A percentile compares a stretch with the other conserved stretches of the same genome.
Evolutionary conservation across 805 yeast species (phyloP).

Genomic region (Saccharomycopsis capsularis): DNA sequence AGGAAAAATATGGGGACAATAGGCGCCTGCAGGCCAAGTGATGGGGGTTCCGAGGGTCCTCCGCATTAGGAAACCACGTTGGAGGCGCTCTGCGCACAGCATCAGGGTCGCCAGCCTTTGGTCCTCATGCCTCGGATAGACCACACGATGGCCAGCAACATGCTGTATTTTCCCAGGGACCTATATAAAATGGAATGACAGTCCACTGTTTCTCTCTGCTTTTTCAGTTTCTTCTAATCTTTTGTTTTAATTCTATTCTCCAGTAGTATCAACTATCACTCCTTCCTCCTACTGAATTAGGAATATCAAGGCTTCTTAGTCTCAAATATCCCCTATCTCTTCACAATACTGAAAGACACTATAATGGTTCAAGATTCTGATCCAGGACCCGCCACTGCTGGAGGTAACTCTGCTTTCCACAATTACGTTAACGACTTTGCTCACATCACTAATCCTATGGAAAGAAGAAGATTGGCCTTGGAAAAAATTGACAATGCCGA

Average conservation of each 20-base stretch:
- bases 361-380: background rate
- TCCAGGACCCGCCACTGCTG: slow-evolving; percentile 34
- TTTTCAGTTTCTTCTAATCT: too few relatives aligned
- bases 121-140: background rate
- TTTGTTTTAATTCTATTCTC: too few relatives aligned
- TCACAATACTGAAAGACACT: background rate
- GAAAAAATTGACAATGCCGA: slow-evolving; percentile 75
- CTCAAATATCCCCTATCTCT: background rate
- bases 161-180: too few relatives aligned
- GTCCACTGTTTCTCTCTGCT: background rate
- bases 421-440: slow-evolving; percentile 74
- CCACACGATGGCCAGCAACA: background rate
- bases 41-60: too few relatives aligned
- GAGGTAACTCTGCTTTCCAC: slow-evolving; percentile 86
- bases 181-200: too few relatives aligned
- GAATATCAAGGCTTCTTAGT: too few relatives aligned
- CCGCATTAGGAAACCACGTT: background rate
- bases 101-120: background rate
- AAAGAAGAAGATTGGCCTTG: slow-evolving; percentile 79
- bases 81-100: background rate
- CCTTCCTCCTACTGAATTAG: too few relatives aligned
- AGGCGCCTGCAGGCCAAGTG: too few relatives aligned
- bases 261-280: background rate
- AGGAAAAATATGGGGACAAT: too few relatives aligned
- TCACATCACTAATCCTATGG: slow-evolving; percentile 76